Conservation (phyloP, 2,329 filamentous ascomycete species). For the Penicillium sp. region DNA sequence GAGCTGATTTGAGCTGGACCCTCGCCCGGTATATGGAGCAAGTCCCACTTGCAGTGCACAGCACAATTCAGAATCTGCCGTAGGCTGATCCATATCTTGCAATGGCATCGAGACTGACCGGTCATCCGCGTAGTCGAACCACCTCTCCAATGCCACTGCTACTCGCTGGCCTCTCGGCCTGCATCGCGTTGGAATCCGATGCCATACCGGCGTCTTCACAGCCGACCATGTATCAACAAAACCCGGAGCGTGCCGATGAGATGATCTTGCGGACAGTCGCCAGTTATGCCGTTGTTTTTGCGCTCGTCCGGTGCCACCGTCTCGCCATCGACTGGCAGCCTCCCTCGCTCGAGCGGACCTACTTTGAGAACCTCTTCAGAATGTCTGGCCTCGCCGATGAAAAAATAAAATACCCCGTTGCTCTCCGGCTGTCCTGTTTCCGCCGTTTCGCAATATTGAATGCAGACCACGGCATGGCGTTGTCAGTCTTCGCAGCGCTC, state of each 20-base stretch:
- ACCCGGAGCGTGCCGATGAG: constrained; percentile 20
- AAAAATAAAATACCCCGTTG: constrained; percentile 49
- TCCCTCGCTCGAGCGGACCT: constrained; percentile 44
- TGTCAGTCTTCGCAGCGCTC: constrained; percentile 56
- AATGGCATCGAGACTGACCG: not conserved
- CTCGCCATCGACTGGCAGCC: constrained; percentile 16
- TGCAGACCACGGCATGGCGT: constrained; percentile 60
- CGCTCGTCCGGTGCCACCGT: constrained; percentile 28
- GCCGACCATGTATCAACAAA: constrained; percentile 25
- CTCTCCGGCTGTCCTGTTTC: constrained; percentile 46
- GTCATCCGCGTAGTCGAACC: constrained; percentile 9
- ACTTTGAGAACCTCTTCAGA: constrained; percentile 56
- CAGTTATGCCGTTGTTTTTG: constrained; percentile 27
- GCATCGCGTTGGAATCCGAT: constrained; percentile 21
- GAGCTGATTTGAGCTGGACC: constrained; percentile 15
- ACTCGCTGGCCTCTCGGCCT: constrained; percentile 30
- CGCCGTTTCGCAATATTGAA: constrained; percentile 57
- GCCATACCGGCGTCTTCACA: constrained; percentile 22
- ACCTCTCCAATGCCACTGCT: constrained; percentile 29
- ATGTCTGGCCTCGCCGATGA: constrained; percentile 54
- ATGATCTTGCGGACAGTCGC: constrained; percentile 27
- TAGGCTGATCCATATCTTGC: constrained; percentile 12
- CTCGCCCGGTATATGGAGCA: constrained; percentile 24
- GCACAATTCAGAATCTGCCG: constrained; percentile 26
- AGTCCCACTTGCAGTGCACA: constrained; percentile 23